A percentile compares a stretch with the other conserved stretches of the same genome.
These are phyloP conservation scores for Collybiopsis confluens DNA, from an alignment of 768 basidiomycete species.

Conservation along the genomic window DNA sequence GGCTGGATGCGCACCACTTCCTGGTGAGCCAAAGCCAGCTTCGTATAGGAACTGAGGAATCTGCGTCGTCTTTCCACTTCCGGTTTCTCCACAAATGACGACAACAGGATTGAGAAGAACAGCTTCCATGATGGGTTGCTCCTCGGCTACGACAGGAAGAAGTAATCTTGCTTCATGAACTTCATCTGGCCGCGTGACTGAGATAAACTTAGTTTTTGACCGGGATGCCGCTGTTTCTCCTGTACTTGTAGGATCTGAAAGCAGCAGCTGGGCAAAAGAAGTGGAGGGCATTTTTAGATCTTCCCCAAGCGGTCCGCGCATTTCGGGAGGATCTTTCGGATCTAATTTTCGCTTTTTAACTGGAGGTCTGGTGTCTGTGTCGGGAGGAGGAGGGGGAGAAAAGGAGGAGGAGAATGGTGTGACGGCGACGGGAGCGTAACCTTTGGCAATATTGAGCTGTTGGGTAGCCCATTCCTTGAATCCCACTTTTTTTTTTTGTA, in stretches of 20 bases:
- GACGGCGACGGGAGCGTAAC: slow-evolving; percentile 23
- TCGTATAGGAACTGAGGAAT: slow-evolving; percentile 98
- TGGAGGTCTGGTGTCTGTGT: slow-evolving; percentile 14
- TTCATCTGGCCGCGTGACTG: slow-evolving; percentile 60
- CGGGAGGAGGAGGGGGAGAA: slow-evolving; percentile 9
- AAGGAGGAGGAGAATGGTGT: slow-evolving; percentile 12
- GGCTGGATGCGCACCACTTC: too few relatives aligned
- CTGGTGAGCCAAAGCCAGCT: slow-evolving; percentile 84
- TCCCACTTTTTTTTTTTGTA: slow-evolving; percentile 38
- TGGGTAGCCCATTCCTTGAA: slow-evolving; percentile 92
- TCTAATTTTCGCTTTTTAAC: slow-evolving; percentile 47
- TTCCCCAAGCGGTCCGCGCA: slow-evolving; percentile 81
- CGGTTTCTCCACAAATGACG: slow-evolving; percentile 88
- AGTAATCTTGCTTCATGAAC: slow-evolving; percentile 74
- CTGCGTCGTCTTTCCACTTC: slow-evolving; percentile 98
- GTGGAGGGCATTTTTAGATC: slow-evolving; percentile 64
- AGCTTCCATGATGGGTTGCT: slow-evolving; percentile 91
- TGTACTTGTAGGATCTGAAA: background rate
- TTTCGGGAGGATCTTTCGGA: slow-evolving; percentile 28
- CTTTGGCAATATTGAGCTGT: slow-evolving; percentile 56
- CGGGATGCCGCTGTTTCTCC: slow-evolving; percentile 12
- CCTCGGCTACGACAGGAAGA: slow-evolving; percentile 88
- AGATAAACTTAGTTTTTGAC: slow-evolving; percentile 37
- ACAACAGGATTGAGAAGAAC: slow-evolving; percentile 84
- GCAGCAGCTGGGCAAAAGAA: slow-evolving; percentile 52